Base-by-base conservation (phyloP, 148 eudicot species). In the Fagopyrum esculentum region DNA sequence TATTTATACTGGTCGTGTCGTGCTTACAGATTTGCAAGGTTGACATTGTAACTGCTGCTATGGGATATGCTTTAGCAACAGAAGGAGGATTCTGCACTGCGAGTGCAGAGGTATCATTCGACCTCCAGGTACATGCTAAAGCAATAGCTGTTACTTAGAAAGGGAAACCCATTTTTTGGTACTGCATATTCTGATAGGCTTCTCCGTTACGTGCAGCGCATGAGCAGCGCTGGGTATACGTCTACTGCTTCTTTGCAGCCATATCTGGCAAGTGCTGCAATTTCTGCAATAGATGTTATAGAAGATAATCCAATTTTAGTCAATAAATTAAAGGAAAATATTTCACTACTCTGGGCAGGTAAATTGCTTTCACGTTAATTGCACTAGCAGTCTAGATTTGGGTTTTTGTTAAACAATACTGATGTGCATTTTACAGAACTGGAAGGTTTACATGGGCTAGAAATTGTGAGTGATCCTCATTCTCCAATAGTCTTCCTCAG, bases 31-130 rank as follows among this genome's bases (percentile, higher is more conserved):
- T 87, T 82, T 93, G 88, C 61, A 93, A 93, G 82, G 80, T 93
- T 48, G 98, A 93, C 79, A 91, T 93, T 45, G 79, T 93, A 73
- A 89, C 97, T 77, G 97, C 98, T 83, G 91, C 40, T 35, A 35
- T 35, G 40, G 40, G 40, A 35, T 35, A 35, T 2, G 40, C 98
- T 45, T 87, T 93, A 79, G 97, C 97, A 76, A 78, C 98, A 26
- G 98, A 91, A 82, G 98, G 98, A 73, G 98, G 98, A 78, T 93
- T 93, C 75, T 93, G 98, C 83, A 88, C 94, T 7, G 97, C 97
- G 78, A 91, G 87, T 81, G 74, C 85, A 17, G 80, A 97, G 85
- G 90, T 35, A 35, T 35, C 85, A 80, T 87, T 91, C 76, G 97
- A 91, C 66, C 97, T 91, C 83, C 98, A 93, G 83, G 98, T 89